Evolutionary conservation across 495 filamentous ascomycete species (phyloP), one percentile per base, ranked within the genome.

Genomic region (Annulohypoxylon bovei): DNA sequence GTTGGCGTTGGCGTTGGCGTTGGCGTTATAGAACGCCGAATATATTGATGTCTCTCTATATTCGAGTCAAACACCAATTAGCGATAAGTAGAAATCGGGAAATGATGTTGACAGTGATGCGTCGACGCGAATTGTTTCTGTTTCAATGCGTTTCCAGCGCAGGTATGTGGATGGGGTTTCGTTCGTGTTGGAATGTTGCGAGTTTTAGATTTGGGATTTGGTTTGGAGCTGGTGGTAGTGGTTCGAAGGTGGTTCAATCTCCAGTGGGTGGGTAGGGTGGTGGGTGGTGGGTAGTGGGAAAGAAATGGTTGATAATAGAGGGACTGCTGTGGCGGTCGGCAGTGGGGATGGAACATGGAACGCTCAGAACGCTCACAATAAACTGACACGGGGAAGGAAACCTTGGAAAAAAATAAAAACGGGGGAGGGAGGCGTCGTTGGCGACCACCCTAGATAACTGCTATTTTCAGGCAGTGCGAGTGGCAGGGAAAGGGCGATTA

Each of bases 201-300:
- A 42, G 63, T 56, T 59, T 67, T 67, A 67, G 49, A 63, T 64
- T 59, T 57, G 32, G 68, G n/a, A n/a, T n/a, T n/a, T n/a, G n/a
- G n/a, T n/a, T n/a, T n/a, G n/a, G 35, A 46, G 46, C 16, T 44
- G 27, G 20, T 58, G 22, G 53, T 25, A 12, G 69, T 72, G 63
- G 60, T 68, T 72, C 70, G 65, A 68, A 68, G 53, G 68, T 71
- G 68, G 68, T 71, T 71, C 68, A 71, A 50, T 63, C 49, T 61
- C 39, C 8, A 54, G 50, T 16, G 28, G 30, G 27, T 20, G 16
- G 46, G 46, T 6, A 23, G 23, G 32, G 40, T 30, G 14, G 39
- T 40, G 39, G 28, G 23, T 33, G n/a, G 40, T 54, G 47, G 22
- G 16, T 14, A 52, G 23, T 54, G 22, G 35, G 32, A 32, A 50